Evolutionary conservation across 2,329 filamentous ascomycete species (phyloP), one percentile per base, ranked within the genome.

Genomic region (Niveomyces coronatus): DNA sequence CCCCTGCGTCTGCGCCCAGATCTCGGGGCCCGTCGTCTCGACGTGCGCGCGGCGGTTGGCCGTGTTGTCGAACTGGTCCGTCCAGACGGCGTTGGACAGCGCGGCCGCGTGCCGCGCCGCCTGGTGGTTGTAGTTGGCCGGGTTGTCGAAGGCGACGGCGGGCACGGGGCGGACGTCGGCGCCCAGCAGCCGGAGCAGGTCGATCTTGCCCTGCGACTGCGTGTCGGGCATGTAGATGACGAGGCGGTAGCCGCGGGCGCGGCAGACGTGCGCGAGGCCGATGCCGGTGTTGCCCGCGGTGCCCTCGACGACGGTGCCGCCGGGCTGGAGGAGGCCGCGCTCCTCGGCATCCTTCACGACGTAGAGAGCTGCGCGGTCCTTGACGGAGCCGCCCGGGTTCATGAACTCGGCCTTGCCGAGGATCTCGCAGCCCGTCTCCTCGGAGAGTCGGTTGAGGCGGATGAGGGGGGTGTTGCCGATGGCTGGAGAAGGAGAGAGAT

Each of bases 161-260:
- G 91, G 91, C 0, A 98, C 91, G 14, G 91, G 88, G 64, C 94
- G 84, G 23, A 98, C 91, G 62, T 96, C 88, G 18, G 91, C 91
- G 47, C 91, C 91, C 9, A 98, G 74, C 24, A 96, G 70, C 8
- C 89, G 75, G 47, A 98, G 69, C 37, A 98, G 73, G 60, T 96
- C 91, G 56, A 98, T 85, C 70, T 98, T 98, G 58, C 88, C 91
- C 65, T 94, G 89, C 15, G 88, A 94, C 66, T 96, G 91, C 34
- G 89, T 96, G 70, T 98, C 84, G 52, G 91, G 91, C 91, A 98
- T 96, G 76, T 96, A 98, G 58, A 98, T 98, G 56, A 96, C 88
- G 35, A 94, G 79, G 58, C 82, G 82, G 72, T 98, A 96, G 28
- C 89, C 91, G 52, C 82, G 82, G 26, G 82, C 85, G 44, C 89